A percentile compares a stretch with the other conserved stretches of the same genome.
Evolutionary conservation across 2,329 filamentous ascomycete genomes (phyloP).

Genomic region (Xylariales sp.): DNA sequence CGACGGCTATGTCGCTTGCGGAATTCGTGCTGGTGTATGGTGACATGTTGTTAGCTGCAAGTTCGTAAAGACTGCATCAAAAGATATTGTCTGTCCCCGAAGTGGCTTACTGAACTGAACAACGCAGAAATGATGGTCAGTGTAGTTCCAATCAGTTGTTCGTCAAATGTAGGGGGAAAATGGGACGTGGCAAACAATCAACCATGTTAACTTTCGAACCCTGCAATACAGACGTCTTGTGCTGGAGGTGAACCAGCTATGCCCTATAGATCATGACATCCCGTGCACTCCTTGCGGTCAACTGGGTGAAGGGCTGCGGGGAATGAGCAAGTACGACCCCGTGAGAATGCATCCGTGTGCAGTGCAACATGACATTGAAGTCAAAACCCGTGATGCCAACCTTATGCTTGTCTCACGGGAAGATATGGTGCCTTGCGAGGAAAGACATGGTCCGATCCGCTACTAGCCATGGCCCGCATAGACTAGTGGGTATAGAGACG

Average conservation of each 20-base stretch:
- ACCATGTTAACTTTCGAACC: not conserved
- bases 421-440: constrained; percentile 18
- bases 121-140: constrained; percentile 13
- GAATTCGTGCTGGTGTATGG: constrained; percentile 20
- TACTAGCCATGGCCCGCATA: constrained; percentile 18
- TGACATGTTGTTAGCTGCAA: constrained; percentile 26
- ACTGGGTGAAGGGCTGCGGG: not conserved
- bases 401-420: constrained; percentile 24
- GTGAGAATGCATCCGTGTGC: too few species aligned
- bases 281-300: constrained; percentile 13
- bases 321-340: constrained; percentile 1
- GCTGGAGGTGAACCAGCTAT: constrained; percentile 1
- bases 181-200: not conserved
- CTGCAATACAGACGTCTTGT: constrained; percentile 11
- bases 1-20: constrained; percentile 19
- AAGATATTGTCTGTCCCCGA: constrained; percentile 20
- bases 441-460: constrained; percentile 24
- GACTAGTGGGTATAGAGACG: not conserved
- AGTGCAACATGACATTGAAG: constrained; percentile 21
- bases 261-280: constrained; percentile 8
- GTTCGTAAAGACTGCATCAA: constrained; percentile 16
- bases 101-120: constrained; percentile 27
- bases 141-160: constrained; percentile 19
- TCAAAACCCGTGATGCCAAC: constrained; percentile 26
- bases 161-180: not conserved